Percentiles rank a stretch among this genome's conserved stretches.
phyloP scores from a whole-genome alignment of 352 stramenopile genomes.

The Phytophthora foliorum region DNA sequence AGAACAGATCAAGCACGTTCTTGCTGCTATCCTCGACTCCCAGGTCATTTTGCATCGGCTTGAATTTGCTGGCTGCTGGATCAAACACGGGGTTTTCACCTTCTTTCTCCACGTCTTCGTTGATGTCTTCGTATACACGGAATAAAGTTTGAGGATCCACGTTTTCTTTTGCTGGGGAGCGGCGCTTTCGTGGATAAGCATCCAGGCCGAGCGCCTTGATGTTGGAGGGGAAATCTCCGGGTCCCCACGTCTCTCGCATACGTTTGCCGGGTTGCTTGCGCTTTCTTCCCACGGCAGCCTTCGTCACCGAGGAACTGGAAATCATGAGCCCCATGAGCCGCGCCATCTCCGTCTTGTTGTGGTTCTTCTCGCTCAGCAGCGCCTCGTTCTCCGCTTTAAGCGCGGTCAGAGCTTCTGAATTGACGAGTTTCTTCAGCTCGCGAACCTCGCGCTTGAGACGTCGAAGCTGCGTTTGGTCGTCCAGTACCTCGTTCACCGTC shows the following conservation, averaged over 20 bases:
- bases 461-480: conserved; percentile 91
- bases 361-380: conserved; percentile 62
- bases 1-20: conserved; percentile 47
- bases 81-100: conserved; percentile 17
- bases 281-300: conserved; percentile 26
- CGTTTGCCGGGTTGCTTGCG: conserved; percentile 53
- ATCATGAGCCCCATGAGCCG: conserved; percentile 70
- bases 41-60: conserved; percentile 3
- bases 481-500: conserved; percentile 90
- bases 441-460: conserved; percentile 78
- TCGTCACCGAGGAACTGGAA: conserved; percentile 50
- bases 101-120: conserved; percentile 12
- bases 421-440: conserved; percentile 73
- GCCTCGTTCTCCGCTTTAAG: conserved; percentile 82
- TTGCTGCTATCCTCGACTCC: conserved; percentile 26
- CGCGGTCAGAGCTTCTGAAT: conserved; percentile 56
- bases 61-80: background rate
- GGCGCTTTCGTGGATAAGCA: conserved; percentile 33
- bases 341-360: conserved; percentile 70
- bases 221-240: conserved; percentile 64
- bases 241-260: conserved; percentile 76
- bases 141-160: conserved; percentile 48
- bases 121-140: conserved; percentile 31
- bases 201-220: conserved; percentile 20
- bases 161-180: conserved; percentile 61